These are phyloP conservation scores for Mortierella sp. DNA, from an alignment of 371 early-diverging fungal genomes.

Conservation along the genomic window DNA sequence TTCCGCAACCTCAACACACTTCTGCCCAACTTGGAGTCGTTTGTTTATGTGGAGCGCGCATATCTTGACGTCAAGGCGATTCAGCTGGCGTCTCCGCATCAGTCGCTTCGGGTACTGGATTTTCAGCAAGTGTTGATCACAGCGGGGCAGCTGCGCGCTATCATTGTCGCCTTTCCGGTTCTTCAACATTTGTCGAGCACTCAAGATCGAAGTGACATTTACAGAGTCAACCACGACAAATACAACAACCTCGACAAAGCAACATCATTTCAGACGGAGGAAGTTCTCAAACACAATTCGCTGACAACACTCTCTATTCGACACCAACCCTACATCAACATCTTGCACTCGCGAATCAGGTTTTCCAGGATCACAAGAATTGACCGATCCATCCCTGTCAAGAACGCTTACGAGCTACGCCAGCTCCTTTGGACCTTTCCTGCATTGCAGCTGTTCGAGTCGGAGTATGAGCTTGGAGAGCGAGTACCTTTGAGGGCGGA, in stretches of 20 bases:
- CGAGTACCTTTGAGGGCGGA: background rate
- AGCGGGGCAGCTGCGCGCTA: background rate
- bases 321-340: background rate
- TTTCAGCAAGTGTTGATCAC: background rate
- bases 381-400: background rate
- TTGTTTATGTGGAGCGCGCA: background rate
- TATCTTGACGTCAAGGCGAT: background rate
- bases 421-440: background rate
- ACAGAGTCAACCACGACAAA: background rate
- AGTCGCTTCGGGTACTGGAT: background rate
- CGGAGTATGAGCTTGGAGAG: background rate
- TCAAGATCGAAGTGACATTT: background rate
- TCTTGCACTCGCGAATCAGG: background rate
- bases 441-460: background rate
- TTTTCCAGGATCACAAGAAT: background rate
- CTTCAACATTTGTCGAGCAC: background rate
- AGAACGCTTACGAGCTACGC: background rate
- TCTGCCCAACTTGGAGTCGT: background rate
- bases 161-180: background rate
- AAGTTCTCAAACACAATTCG: background rate
- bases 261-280: background rate
- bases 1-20: background rate
- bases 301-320: background rate
- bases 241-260: background rate
- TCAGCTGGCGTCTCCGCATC: background rate